phyloP scores from a whole-genome alignment of 1,284 basidiomycete genomes.

The Neotropicomus parvogracilis region DNA sequence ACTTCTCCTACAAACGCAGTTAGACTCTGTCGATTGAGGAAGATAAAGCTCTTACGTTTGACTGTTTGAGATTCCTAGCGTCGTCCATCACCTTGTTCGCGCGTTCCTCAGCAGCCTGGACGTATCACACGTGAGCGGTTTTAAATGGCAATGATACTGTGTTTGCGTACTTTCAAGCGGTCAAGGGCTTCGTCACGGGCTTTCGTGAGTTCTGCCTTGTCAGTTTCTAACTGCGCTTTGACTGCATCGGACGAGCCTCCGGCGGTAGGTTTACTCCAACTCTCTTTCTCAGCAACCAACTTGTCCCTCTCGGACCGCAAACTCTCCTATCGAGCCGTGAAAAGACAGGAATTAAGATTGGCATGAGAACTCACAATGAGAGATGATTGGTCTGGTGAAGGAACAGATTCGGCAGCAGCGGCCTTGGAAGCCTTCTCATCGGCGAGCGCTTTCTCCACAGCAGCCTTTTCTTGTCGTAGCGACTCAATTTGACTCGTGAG shows the following conservation, averaged over 20 bases:
- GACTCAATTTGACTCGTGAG: conserved; percentile 38
- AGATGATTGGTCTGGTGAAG: conserved; percentile 35
- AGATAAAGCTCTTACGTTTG: conserved; percentile 31
- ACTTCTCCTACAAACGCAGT: conserved; percentile 41
- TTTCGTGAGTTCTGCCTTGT: conserved; percentile 55
- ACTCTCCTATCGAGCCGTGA: conserved; percentile 39
- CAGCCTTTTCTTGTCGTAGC: conserved; percentile 42
- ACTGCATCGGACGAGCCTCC: conserved; percentile 33
- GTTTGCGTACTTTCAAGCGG: conserved; percentile 47
- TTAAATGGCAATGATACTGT: too few relatives aligned
- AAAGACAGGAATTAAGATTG: not conserved
- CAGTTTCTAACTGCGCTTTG: conserved; percentile 48
- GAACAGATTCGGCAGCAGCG: conserved; percentile 23
- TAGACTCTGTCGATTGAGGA: not conserved
- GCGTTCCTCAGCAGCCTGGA: conserved; percentile 46
- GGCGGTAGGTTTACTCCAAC: conserved; percentile 35
- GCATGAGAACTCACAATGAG: conserved; percentile 42
- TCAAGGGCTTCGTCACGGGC: conserved; percentile 57
- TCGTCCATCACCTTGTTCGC: conserved; percentile 47
- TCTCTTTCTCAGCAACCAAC: conserved; percentile 56
- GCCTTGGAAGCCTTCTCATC: conserved; percentile 37
- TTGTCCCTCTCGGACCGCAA: conserved; percentile 60
- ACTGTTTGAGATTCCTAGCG: conserved; percentile 39
- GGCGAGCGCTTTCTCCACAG: conserved; percentile 40
- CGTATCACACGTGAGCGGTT: not conserved